A percentile compares a stretch with the other conserved stretches of the same genome.
Conservation (phyloP, 345 rosid species). For the Eucalyptus erythrocorys region DNA sequence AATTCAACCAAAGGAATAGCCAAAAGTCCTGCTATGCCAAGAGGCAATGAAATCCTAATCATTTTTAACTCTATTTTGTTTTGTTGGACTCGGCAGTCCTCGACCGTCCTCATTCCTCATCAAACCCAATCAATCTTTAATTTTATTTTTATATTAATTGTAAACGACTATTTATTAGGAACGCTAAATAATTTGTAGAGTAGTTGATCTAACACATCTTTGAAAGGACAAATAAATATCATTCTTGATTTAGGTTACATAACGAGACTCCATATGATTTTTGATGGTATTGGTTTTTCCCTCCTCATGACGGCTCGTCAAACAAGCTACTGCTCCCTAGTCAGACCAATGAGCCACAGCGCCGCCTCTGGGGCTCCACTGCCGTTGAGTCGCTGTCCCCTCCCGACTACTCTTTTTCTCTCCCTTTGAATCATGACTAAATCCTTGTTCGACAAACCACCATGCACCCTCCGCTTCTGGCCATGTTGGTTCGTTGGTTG, state of each 20-base stretch:
- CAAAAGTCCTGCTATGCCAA: not conserved
- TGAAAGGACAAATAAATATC: not conserved
- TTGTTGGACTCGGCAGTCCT: not conserved
- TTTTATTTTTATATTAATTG: not conserved
- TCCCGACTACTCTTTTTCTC: no score
- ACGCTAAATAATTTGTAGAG: not conserved
- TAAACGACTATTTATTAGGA: not conserved
- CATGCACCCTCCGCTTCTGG: no score
- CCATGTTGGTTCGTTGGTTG: no score
- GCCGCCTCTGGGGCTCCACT: no score
- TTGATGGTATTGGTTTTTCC: not conserved
- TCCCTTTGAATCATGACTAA: no score
- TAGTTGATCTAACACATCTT: not conserved
- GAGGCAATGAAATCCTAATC: no score
- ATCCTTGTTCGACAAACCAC: no score
- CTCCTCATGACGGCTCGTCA: not conserved
- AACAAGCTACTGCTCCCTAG: fast-evolving
- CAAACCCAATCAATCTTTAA: not conserved
- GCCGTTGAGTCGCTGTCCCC: no score
- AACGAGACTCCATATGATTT: not conserved
- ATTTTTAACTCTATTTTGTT: not conserved
- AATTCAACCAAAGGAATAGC: not conserved
- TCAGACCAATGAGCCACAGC: no score
- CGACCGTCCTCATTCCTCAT: not conserved
- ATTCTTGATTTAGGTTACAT: not conserved